Evolutionary conservation across 345 rosid genomes (phyloP).

Genomic region (Heritiera fomes): DNA sequence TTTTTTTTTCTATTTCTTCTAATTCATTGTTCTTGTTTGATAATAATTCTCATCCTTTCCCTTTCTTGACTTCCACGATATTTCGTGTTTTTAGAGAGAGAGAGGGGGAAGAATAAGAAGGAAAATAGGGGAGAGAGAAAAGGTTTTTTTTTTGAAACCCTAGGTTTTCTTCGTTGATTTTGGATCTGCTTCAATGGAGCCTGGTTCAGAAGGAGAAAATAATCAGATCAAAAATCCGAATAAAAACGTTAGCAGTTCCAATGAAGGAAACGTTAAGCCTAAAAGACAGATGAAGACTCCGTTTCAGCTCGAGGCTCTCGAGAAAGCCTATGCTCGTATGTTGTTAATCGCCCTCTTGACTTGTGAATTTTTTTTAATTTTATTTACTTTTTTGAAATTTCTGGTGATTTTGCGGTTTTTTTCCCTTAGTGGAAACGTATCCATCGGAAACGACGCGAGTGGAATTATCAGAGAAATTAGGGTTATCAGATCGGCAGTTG

Average conservation of each 20-base stretch:
- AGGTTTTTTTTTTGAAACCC: slow-evolving; percentile 34
- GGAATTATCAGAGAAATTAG: slow-evolving; percentile 75
- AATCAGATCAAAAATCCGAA: slow-evolving; percentile 34
- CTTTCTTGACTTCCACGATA: slow-evolving; percentile 44
- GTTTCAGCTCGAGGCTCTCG: slow-evolving; percentile 81
- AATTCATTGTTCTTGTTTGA: slow-evolving; percentile 21
- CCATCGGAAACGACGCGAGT: slow-evolving; percentile 78
- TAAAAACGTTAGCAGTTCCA: slow-evolving; percentile 36
- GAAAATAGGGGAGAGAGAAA: neutral
- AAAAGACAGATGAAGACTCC: slow-evolving; percentile 99
- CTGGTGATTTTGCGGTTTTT: neutral
- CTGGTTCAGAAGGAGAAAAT: slow-evolving; percentile 59
- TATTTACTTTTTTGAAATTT: slow-evolving; percentile 5
- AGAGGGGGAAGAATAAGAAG: neutral
- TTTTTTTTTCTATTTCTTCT: slow-evolving; percentile 10
- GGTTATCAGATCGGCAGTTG: slow-evolving; percentile 90
- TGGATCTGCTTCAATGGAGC: slow-evolving; percentile 44
- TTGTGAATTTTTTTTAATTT: neutral
- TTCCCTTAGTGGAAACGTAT: slow-evolving; percentile 69
- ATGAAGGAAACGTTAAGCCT: slow-evolving; percentile 62
- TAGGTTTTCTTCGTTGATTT: slow-evolving; percentile 25
- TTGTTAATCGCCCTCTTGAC: neutral
- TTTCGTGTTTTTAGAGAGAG: slow-evolving; percentile 24
- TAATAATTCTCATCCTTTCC: slow-evolving; percentile 19
- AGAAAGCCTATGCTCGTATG: slow-evolving; percentile 71